Evolutionary conservation across 768 basidiomycete species (phyloP).

Genomic region (Leccinum subtestaceum): DNA sequence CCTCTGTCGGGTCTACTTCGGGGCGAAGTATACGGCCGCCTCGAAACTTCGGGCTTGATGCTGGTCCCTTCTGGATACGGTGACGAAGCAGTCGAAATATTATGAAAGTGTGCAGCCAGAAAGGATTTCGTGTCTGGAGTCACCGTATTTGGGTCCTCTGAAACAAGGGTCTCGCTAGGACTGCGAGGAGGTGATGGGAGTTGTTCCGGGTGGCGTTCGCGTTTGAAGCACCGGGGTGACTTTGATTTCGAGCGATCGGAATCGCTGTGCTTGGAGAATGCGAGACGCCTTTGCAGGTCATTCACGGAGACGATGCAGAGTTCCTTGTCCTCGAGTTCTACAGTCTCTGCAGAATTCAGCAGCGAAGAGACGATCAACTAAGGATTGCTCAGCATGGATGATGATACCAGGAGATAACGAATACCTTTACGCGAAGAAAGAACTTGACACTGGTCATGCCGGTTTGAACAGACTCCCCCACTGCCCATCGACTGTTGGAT

Average conservation of each 20-base stretch:
- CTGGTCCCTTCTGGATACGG: constrained; percentile 29
- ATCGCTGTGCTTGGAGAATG: constrained; percentile 58
- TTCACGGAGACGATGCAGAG: constrained; percentile 67
- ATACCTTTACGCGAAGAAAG: constrained; percentile 67
- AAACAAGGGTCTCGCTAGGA: constrained; percentile 11
- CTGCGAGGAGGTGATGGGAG: constrained; percentile 43
- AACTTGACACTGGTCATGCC: constrained; percentile 65
- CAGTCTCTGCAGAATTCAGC: constrained; percentile 52
- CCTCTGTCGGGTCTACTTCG: constrained; percentile 37
- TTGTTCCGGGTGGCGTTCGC: constrained; percentile 28
- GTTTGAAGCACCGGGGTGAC: constrained; percentile 48
- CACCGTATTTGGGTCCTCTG: constrained; percentile 10
- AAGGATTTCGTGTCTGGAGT: constrained; percentile 5
- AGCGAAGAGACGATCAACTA: constrained; percentile 47
- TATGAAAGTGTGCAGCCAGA: constrained; percentile 23
- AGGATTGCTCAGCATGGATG: constrained; percentile 12
- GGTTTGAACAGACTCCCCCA: constrained; percentile 74
- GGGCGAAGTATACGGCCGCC: constrained; percentile 74
- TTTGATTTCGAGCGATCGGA: constrained; percentile 51
- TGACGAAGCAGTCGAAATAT: constrained; percentile 30
- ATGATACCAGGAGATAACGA: constrained; percentile 10
- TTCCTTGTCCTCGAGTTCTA: constrained; percentile 70
- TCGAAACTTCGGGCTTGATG: constrained; percentile 33
- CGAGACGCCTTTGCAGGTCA: constrained; percentile 63
- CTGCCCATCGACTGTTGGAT: constrained; percentile 70